Evolutionary conservation across 1,284 basidiomycete species (phyloP), one percentile per base, ranked within the genome.

Genomic region (Cystobasidium pallidum): DNA sequence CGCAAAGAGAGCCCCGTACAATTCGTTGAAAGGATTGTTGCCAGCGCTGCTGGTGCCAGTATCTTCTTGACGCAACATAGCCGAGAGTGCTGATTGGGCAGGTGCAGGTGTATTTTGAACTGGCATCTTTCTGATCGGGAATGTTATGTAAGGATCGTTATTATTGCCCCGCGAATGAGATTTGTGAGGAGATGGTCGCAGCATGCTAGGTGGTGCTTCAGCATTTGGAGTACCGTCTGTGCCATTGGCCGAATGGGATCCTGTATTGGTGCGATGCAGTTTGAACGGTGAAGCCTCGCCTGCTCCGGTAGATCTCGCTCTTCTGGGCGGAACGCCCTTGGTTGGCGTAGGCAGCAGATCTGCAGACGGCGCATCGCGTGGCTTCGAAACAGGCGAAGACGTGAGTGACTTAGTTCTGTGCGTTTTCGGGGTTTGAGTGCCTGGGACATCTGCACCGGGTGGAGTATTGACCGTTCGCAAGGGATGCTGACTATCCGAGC

Each of bases 11-110:
- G 88, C 85, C 8, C 87, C 88, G 78, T 93, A 93, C n/a, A 89
- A 81, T 77, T 91, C 88, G 2, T 88, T 84, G 80, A 91, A 93
- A 0, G 91, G 91, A 78, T 93, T 93, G 26, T 49, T 65, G 3
- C 51, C 41, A 15, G 51, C 54, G 34, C 49, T 34, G 21, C 51
- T 36, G 8, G 62, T 34, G 26, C 49, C 41, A 2, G 62, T 28
- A 4, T 66, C 51, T 24, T 72, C 70, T 30, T 49, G 30, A 3
- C 62, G 59, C 17, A 72, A 63, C 70, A 66, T 72, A 34, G 45
- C 57, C 15, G 70, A 72, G 19, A 66, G 63, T 19, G 70, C 70
- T 34, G 70, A 65, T 19, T 72, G 70, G 7, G 39, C 45, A 32
- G 68, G 59, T 21, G 51, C 8, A 10, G 36, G 11, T 36, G 26